Conservation (phyloP, 176 grass and related monocot genomes). For the Triticum aestivum region IWGSC_CS_RefSeq_v2.1 NC_057813.1:638219541-638220040, state of each 20-base stretch:
- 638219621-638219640: constrained; percentile 98
- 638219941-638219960: neutral
- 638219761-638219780: constrained; percentile 69
- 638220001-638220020: constrained; percentile 49
- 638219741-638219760: neutral
- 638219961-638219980: neutral
- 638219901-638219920: constrained; percentile 10
- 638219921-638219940: neutral
- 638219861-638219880: constrained; percentile 74
- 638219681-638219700: constrained; percentile 55
- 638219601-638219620: constrained; percentile 99
- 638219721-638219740: neutral
- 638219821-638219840: constrained; percentile 92
- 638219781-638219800: constrained; percentile 99
- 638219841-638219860: constrained; percentile 98
- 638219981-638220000: neutral
- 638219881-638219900: constrained; percentile 24
- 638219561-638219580: constrained; percentile 57
- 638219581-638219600: constrained; percentile 84
- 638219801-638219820: constrained; percentile 92
- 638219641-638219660: constrained; percentile 96
- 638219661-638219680: constrained; percentile 81
- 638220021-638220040: constrained; percentile 81
- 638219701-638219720: constrained; percentile 29
- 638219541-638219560: constrained; percentile 73